Evolutionary conservation across 768 basidiomycete species (phyloP).

Genomic region (Cyathus striatus): DNA sequence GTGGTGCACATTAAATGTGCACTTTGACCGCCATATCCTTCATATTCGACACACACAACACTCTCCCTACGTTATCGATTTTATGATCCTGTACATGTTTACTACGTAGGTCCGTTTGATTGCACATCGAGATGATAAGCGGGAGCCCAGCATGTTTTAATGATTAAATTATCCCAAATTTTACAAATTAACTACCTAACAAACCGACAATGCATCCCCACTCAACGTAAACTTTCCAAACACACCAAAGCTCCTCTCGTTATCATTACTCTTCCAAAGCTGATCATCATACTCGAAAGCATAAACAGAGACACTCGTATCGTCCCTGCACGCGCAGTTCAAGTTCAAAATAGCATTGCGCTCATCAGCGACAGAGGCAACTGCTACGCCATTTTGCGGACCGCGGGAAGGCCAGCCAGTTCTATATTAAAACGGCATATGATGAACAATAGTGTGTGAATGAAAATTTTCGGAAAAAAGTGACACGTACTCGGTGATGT

Average conservation of each 20-base stretch:
- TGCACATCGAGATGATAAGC: too few relatives aligned
- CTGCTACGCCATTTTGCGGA: constrained; percentile 17
- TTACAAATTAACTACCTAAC: too few relatives aligned
- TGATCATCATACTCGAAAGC: constrained; percentile 35
- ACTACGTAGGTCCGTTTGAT: too few relatives aligned
- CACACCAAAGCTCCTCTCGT: constrained; percentile 34
- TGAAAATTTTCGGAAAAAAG: constrained; percentile 2
- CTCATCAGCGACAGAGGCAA: constrained; percentile 25
- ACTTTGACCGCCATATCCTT: too few relatives aligned
- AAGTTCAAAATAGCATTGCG: constrained; percentile 24
- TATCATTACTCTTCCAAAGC: constrained; percentile 29
- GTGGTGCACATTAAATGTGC: too few relatives aligned
- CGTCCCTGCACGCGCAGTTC: constrained; percentile 27
- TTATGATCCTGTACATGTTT: too few relatives aligned
- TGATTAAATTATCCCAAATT: too few relatives aligned
- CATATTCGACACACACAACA: too few relatives aligned
- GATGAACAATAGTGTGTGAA: neutral
- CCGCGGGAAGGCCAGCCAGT: constrained; percentile 38
- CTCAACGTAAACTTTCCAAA: constrained; percentile 24
- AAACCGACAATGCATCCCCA: constrained; percentile 17
- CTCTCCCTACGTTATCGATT: too few relatives aligned
- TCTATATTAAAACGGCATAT: constrained; percentile 10
- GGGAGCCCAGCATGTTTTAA: too few relatives aligned
- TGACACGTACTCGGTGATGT: constrained; percentile 25
- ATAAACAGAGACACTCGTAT: constrained; percentile 23